Conservation (phyloP, 768 basidiomycete genomes). For the Cyclocybe aegerita region DNA sequence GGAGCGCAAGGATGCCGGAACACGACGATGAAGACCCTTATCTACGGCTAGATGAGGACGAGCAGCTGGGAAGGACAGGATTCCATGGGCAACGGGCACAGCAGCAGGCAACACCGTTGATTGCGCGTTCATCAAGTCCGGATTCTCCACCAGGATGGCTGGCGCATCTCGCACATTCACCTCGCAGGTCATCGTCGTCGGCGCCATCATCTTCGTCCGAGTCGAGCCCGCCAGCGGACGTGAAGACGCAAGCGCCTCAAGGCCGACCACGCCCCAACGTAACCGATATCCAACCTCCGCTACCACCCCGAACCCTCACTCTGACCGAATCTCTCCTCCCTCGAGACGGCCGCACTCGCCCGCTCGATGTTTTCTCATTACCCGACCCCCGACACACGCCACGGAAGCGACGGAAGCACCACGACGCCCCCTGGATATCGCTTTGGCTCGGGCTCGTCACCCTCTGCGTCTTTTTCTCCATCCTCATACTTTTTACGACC, state of each 20-base stretch:
- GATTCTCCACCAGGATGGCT: conserved; percentile 61
- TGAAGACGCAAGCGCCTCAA: conserved; percentile 31
- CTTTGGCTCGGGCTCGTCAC: conserved; percentile 61
- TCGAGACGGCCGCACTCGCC: conserved; percentile 62
- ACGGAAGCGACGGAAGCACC: conserved; percentile 64
- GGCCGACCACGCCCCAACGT: conserved; percentile 32
- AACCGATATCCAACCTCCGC: conserved; percentile 32
- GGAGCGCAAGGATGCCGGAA: conserved; percentile 24
- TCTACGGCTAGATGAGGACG: conserved; percentile 72
- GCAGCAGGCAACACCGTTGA: conserved; percentile 37
- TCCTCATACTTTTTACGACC: conserved; percentile 65
- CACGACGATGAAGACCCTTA: conserved; percentile 76
- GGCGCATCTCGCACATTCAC: conserved; percentile 72
- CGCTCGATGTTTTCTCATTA: conserved; percentile 70
- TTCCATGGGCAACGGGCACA: conserved; percentile 30
- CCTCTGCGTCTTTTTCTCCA: conserved; percentile 58
- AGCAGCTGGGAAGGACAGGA: conserved; percentile 30
- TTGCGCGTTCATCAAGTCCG: conserved; percentile 33
- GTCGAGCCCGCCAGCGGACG: conserved; percentile 44
- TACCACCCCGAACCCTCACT: conserved; percentile 60
- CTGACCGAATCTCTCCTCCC: conserved; percentile 82
- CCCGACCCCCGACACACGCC: conserved; percentile 75
- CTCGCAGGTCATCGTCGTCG: conserved; percentile 35
- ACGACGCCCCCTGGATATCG: conserved; percentile 72
- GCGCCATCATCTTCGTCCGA: conserved; percentile 42